phyloP scores from a whole-genome alignment of 345 rosid species.

The Eucalyptus dawsonii region DNA sequence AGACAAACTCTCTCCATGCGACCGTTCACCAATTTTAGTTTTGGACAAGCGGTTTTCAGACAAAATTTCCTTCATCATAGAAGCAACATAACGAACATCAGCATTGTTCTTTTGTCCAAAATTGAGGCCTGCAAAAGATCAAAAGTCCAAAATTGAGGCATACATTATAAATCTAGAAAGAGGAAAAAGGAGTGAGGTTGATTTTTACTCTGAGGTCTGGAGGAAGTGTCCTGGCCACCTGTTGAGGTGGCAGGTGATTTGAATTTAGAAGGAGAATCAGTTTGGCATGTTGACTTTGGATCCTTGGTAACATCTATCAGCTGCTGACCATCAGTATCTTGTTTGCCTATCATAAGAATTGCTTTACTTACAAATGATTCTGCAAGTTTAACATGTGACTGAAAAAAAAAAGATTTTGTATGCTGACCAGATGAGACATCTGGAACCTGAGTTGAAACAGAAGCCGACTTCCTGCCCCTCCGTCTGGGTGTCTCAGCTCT shows the following conservation, averaged over 20 bases:
- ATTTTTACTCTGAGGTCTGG: neutral
- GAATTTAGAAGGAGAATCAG: neutral
- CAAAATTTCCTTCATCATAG: slow-evolving; percentile 53
- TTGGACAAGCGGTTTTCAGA: slow-evolving; percentile 43
- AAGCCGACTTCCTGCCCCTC: slow-evolving; percentile 32
- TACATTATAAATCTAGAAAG: neutral
- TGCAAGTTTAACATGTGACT: neutral
- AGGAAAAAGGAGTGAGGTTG: neutral
- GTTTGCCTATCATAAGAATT: neutral
- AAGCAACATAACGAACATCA: slow-evolving; percentile 46
- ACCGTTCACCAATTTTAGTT: slow-evolving; percentile 23
- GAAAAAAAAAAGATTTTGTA: neutral
- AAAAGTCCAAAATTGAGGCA: neutral
- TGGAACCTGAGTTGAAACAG: slow-evolving; percentile 17
- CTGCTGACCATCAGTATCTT: neutral
- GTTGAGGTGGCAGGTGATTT: neutral
- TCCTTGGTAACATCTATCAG: neutral
- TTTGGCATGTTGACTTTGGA: slow-evolving; percentile 5
- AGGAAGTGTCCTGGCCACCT: neutral
- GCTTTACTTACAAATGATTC: neutral
- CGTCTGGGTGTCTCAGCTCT: slow-evolving; percentile 32
- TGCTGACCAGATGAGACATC: neutral
- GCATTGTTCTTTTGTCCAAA: slow-evolving; percentile 30
- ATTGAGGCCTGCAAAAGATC: slow-evolving; percentile 20
- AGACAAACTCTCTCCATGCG: slow-evolving; percentile 16